Percentiles rank a stretch among this genome's conserved stretches.
These are phyloP conservation scores for Senna tora DNA, from an alignment of 306 rosid species.

Conservation along the genomic window DNA sequence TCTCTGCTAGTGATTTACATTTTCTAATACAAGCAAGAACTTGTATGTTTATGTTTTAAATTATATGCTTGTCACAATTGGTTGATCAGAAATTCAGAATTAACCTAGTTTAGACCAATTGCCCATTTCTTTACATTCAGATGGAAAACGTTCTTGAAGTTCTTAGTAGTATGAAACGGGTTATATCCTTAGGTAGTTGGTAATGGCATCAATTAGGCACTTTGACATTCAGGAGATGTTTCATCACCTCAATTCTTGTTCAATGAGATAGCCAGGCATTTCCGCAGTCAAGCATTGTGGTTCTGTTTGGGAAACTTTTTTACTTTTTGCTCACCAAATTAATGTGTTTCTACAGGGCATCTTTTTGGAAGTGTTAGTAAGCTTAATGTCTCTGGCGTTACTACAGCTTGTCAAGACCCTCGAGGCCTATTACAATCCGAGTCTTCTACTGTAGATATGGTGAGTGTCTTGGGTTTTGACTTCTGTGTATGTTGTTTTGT, in stretches of 20 bases:
- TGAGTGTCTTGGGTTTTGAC: conserved; percentile 39
- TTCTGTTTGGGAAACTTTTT: conserved; percentile 21
- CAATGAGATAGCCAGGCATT: conserved; percentile 42
- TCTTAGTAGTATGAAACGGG: conserved; percentile 24
- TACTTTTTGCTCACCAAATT: conserved; percentile 36
- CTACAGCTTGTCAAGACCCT: conserved; percentile 48
- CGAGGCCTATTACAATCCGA: conserved; percentile 39
- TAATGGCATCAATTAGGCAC: conserved; percentile 39
- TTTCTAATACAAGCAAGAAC: too few species aligned
- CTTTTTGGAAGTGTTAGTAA: conserved; percentile 44
- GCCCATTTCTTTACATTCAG: conserved; percentile 28
- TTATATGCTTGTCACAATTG: conserved; percentile 15
- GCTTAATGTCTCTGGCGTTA: conserved; percentile 55
- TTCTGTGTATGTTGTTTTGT: neutral
- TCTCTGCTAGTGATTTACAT: conserved; percentile 15
- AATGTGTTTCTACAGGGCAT: conserved; percentile 49
- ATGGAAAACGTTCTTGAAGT: conserved; percentile 35
- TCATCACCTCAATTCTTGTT: conserved; percentile 40
- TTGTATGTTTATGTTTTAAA: too few species aligned
- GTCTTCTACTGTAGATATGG: conserved; percentile 53
- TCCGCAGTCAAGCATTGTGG: conserved; percentile 46
- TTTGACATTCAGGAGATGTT: conserved; percentile 41
- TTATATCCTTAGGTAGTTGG: conserved; percentile 38
- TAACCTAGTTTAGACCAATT: conserved; percentile 31
- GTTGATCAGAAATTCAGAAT: conserved; percentile 38